Percentiles rank a stretch among this genome's conserved stretches.
These are phyloP conservation scores for Aureobasidium zeae DNA, from an alignment of 2,329 filamentous ascomycete genomes.

Conservation along the genomic window DNA sequence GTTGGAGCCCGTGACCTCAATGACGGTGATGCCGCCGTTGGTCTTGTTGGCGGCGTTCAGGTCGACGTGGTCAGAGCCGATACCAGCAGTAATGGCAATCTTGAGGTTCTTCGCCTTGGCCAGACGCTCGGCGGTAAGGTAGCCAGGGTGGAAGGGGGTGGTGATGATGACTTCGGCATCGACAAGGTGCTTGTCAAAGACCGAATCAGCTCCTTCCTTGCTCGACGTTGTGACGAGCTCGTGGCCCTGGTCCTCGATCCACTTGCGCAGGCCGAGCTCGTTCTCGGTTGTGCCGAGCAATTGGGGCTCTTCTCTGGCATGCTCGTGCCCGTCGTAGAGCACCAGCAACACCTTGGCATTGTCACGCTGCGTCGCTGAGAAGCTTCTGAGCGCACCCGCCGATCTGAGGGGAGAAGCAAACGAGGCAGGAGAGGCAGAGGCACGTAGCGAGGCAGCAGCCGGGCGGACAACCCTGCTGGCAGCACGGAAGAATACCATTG, in stretches of 20 bases:
- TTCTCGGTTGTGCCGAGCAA: constrained; percentile 96
- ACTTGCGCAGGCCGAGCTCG: constrained; percentile 92
- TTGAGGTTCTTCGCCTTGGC: constrained; percentile 99
- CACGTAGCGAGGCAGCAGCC: constrained; percentile 43
- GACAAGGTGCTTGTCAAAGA: constrained; percentile 89
- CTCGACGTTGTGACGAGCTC: constrained; percentile 93
- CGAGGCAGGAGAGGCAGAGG: constrained; percentile 26
- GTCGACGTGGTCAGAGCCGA: constrained; percentile 97
- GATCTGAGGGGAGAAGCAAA: constrained; percentile 34
- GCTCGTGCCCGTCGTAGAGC: constrained; percentile 81
- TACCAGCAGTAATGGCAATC: constrained; percentile 91
- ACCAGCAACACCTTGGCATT: constrained; percentile 95
- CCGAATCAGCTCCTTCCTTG: constrained; percentile 90
- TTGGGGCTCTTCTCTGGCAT: constrained; percentile 78
- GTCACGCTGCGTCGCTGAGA: constrained; percentile 55
- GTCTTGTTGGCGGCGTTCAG: constrained; percentile 95
- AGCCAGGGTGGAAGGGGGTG: constrained; percentile 97
- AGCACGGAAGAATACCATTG: constrained; percentile 54
- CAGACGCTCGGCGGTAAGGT: constrained; percentile 91
- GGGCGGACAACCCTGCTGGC: constrained; percentile 49
- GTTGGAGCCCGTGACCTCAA: constrained; percentile 96
- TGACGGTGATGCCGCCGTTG: constrained; percentile 94
- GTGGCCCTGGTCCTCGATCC: constrained; percentile 96
- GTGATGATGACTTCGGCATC: constrained; percentile 99
- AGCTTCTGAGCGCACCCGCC: constrained; percentile 48